phyloP scores from a whole-genome alignment of 1,139 yeast species.

The Wickerhamiella pararugosa region DNA sequence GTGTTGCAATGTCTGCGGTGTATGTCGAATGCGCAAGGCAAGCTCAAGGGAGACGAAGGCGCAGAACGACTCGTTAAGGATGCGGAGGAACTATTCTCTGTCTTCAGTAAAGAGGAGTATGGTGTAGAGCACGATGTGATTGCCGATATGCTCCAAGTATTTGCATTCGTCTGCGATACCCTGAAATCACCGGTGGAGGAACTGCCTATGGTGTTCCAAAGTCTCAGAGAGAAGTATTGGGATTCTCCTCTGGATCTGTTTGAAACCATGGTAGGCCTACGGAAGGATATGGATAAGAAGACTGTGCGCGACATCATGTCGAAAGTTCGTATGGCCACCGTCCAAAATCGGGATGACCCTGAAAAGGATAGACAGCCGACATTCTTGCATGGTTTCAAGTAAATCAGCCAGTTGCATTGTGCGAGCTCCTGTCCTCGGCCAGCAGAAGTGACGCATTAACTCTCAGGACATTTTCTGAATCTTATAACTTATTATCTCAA shows the following conservation, averaged over 20 bases:
- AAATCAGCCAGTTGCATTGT: background rate
- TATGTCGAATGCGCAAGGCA: constrained; percentile 26
- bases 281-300: constrained; percentile 26
- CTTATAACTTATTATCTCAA: too few relatives aligned
- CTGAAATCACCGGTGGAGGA: constrained; percentile 39
- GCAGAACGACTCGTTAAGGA: constrained; percentile 51
- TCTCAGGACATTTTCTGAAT: too few relatives aligned
- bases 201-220: constrained; percentile 42
- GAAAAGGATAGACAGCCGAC: constrained; percentile 10
- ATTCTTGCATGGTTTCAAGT: constrained; percentile 14
- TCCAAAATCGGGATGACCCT: constrained; percentile 17
- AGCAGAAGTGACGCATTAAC: too few relatives aligned
- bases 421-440: too few relatives aligned
- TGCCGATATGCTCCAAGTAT: constrained; percentile 36
- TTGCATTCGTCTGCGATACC: constrained; percentile 62
- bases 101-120: constrained; percentile 39
- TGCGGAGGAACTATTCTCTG: constrained; percentile 46
- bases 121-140: constrained; percentile 27
- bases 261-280: constrained; percentile 25
- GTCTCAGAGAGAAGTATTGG: constrained; percentile 53
- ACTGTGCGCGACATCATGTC: constrained; percentile 23
- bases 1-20: constrained; percentile 33
- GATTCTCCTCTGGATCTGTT: constrained; percentile 32
- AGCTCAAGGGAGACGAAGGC: constrained; percentile 37
- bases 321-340: constrained; percentile 21